Conservation (phyloP, 805 yeast species). For the Candida ficus region DNA sequence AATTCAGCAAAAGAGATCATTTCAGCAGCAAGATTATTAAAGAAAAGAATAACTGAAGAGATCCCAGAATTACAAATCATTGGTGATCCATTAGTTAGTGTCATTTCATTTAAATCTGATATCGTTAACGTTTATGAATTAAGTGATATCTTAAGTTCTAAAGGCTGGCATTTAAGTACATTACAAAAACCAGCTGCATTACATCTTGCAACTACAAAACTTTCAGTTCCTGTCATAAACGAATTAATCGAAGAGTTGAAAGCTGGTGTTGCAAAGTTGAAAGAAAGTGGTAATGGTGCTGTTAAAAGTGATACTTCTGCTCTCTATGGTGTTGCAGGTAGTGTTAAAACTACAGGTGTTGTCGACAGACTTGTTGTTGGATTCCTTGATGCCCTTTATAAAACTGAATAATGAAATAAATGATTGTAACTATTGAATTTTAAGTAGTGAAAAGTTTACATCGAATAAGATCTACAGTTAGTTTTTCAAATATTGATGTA, state of each 20-base stretch:
- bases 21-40: conserved; percentile 54
- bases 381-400: conserved; percentile 77
- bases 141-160: conserved; percentile 60
- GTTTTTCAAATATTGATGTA: too few relatives aligned
- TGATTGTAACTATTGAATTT: too few relatives aligned
- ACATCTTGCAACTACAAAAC: conserved; percentile 81
- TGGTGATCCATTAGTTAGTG: conserved; percentile 85
- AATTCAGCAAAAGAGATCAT: conserved; percentile 65
- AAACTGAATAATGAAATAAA: conserved; percentile 27
- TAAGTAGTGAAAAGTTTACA: neutral
- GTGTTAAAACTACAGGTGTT: conserved; percentile 75
- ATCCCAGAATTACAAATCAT: conserved; percentile 59
- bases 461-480: too few relatives aligned
- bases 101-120: conserved; percentile 67
- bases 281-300: conserved; percentile 18
- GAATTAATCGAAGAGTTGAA: conserved; percentile 47
- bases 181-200: conserved; percentile 88
- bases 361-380: conserved; percentile 77
- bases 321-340: conserved; percentile 93
- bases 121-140: conserved; percentile 68
- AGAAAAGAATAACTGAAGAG: conserved; percentile 38
- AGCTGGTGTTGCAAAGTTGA: conserved; percentile 20
- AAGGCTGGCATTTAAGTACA: conserved; percentile 88
- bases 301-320: conserved; percentile 68
- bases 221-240: conserved; percentile 58